Percentiles rank a stretch among this genome's conserved stretches.
Conservation (phyloP, 176 grass and related monocot genomes). For the Aechmea fasciata region DNA sequence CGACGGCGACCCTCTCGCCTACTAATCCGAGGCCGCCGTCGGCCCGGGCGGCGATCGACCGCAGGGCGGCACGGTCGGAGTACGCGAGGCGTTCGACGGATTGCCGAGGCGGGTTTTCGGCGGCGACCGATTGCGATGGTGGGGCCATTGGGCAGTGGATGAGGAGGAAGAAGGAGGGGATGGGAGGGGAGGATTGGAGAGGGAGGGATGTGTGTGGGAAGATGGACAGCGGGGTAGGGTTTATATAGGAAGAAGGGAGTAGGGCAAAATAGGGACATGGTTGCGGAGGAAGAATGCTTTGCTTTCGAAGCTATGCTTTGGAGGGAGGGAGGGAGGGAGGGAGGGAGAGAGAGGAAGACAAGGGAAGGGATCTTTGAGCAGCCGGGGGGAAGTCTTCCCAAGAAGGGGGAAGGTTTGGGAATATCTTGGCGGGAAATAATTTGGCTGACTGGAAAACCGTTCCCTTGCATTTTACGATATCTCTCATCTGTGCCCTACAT, state of each 20-base stretch:
- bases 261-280: conserved; percentile 18
- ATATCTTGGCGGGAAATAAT: too few relatives aligned
- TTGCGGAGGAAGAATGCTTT: conserved; percentile 43
- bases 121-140: too few relatives aligned
- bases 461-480: too few relatives aligned
- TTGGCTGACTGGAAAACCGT: too few relatives aligned
- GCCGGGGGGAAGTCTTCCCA: too few relatives aligned
- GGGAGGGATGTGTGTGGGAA: not conserved
- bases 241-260: conserved; percentile 5
- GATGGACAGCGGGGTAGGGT: not conserved
- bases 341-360: not conserved
- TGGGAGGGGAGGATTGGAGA: not conserved
- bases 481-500: too few relatives aligned
- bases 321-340: conserved; percentile 22
- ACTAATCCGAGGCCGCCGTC: conserved; percentile 25
- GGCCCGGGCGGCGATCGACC: conserved; percentile 25
- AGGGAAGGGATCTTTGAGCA: too few relatives aligned
- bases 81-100: conserved; percentile 27
- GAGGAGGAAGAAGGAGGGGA: not conserved
- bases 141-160: not conserved
- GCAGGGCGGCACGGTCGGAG: conserved; percentile 28
- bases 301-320: conserved; percentile 24
- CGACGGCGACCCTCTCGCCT: conserved; percentile 30
- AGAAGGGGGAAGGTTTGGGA: too few relatives aligned
- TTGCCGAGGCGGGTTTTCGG: too few relatives aligned